Evolutionary conservation across 2,329 filamentous ascomycete species (phyloP).

Genomic region (Fusarium chlamydosporum): DNA sequence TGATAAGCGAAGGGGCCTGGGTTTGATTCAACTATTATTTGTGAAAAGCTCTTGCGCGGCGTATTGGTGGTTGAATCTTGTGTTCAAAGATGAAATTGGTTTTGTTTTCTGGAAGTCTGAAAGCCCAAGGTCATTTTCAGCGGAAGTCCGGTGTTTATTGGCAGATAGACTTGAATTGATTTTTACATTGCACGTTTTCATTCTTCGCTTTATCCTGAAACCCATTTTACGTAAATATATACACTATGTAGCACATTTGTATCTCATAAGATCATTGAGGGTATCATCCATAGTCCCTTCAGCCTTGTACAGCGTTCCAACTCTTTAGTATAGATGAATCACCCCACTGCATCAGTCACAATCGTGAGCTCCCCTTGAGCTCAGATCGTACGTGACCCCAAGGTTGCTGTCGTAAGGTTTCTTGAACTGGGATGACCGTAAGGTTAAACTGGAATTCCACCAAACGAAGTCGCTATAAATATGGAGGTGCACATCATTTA

Average conservation of each 20-base stretch:
- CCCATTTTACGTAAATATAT: constrained; percentile 13
- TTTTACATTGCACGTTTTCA: not conserved
- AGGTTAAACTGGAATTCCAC: not conserved
- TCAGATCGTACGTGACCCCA: not conserved
- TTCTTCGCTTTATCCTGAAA: constrained; percentile 2
- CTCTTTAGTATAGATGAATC: not conserved
- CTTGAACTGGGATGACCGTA: not conserved
- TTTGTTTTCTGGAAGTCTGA: no score
- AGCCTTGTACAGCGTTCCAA: not conserved
- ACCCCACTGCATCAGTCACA: not conserved
- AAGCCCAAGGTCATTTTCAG: no score
- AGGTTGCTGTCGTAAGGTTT: not conserved
- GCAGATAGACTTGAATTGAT: constrained; percentile 1
- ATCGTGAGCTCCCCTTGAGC: not conserved
- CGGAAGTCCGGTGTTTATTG: constrained; percentile 8
- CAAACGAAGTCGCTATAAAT: not conserved
- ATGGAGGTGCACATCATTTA: not conserved
- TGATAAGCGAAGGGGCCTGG: not conserved
- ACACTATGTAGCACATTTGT: constrained; percentile 11
- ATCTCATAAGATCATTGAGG: constrained; percentile 22
- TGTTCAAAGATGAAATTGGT: not conserved
- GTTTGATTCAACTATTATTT: not conserved
- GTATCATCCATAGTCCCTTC: constrained; percentile 18
- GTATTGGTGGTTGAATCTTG: not conserved
- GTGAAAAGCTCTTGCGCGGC: not conserved